These are phyloP conservation scores for Trichosporon sp. DNA, from an alignment of 1,284 basidiomycete genomes.

Conservation along the genomic window DNA sequence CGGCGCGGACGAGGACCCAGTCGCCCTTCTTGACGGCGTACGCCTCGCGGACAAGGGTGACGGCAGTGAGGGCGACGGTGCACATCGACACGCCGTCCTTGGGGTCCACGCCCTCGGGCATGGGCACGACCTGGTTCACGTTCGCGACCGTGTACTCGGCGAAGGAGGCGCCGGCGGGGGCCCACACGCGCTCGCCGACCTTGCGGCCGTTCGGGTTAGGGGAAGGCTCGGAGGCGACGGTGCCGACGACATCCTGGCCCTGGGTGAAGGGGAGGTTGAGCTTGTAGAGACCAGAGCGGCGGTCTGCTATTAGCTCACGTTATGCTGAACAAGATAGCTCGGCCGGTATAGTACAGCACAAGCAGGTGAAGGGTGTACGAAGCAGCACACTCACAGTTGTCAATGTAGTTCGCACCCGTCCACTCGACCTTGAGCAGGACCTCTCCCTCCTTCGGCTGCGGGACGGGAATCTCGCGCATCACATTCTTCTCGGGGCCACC, in stretches of 20 bases:
- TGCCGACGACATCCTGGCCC: constrained; percentile 79
- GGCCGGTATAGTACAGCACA: too few species aligned
- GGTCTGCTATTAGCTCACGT: constrained; percentile 38
- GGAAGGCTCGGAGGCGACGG: constrained; percentile 55
- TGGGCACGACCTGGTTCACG: constrained; percentile 64
- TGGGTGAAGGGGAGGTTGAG: constrained; percentile 69
- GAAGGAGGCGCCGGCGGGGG: constrained; percentile 64
- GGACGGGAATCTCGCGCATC: constrained; percentile 65
- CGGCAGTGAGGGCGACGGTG: constrained; percentile 78
- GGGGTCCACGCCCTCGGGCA: constrained; percentile 68
- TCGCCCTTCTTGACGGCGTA: constrained; percentile 72
- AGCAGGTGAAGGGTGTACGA: too few species aligned
- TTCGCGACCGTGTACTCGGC: constrained; percentile 75
- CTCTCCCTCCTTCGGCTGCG: constrained; percentile 66
- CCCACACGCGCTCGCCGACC: constrained; percentile 58
- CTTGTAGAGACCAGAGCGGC: constrained; percentile 59
- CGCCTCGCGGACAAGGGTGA: constrained; percentile 78
- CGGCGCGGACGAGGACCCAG: constrained; percentile 70
- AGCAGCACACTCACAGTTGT: constrained; percentile 51
- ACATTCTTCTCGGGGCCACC: constrained; percentile 73
- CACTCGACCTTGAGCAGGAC: constrained; percentile 75
- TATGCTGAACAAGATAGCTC: too few species aligned
- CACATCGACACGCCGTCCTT: constrained; percentile 68
- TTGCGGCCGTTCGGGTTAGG: constrained; percentile 47
- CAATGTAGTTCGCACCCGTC: constrained; percentile 76